These are phyloP conservation scores for Xerocomus potaroensis DNA, from an alignment of 768 basidiomycete species.

Conservation along the genomic window DNA sequence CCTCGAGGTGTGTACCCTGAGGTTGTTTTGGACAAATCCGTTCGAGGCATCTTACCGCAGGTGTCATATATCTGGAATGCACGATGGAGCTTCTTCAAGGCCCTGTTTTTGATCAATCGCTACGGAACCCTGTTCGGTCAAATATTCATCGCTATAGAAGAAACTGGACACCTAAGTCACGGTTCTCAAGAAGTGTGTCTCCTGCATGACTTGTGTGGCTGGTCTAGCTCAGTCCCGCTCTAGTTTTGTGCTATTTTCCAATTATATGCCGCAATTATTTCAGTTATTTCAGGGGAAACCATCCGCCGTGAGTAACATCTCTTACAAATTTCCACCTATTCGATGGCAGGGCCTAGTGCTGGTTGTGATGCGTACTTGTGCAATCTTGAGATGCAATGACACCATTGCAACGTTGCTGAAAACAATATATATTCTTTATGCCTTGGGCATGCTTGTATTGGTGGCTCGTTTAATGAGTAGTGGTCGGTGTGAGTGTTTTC, in stretches of 20 bases:
- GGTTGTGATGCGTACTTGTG: too few species aligned
- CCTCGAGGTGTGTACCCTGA: conserved; percentile 19
- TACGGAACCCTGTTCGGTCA: conserved; percentile 18
- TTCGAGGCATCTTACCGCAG: conserved; percentile 4
- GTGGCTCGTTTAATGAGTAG: too few species aligned
- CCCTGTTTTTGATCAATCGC: conserved; percentile 11
- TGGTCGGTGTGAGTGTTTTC: too few species aligned
- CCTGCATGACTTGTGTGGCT: not conserved
- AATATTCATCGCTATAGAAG: conserved; percentile 18
- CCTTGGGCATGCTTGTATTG: too few species aligned
- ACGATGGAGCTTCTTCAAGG: conserved; percentile 12
- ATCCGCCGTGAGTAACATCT: conserved; percentile 11
- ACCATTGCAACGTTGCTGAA: too few species aligned
- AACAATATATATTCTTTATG: too few species aligned
- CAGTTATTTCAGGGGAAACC: conserved; percentile 3
- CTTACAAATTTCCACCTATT: not conserved
- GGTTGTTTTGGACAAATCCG: not conserved
- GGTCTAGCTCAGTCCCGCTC: not conserved
- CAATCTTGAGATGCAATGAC: too few species aligned
- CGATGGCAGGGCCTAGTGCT: conserved; percentile 12
- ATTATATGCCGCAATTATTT: not conserved
- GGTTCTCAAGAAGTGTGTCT: conserved; percentile 9
- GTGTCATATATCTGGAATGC: conserved; percentile 14
- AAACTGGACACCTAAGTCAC: conserved; percentile 16
- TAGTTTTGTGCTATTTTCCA: conserved; percentile 6